Percentiles rank a stretch among this genome's conserved stretches.
These are phyloP conservation scores for Thermochaetoides thermophila DNA, from an alignment of 495 filamentous ascomycete genomes.

Conservation along the genomic window DNA sequence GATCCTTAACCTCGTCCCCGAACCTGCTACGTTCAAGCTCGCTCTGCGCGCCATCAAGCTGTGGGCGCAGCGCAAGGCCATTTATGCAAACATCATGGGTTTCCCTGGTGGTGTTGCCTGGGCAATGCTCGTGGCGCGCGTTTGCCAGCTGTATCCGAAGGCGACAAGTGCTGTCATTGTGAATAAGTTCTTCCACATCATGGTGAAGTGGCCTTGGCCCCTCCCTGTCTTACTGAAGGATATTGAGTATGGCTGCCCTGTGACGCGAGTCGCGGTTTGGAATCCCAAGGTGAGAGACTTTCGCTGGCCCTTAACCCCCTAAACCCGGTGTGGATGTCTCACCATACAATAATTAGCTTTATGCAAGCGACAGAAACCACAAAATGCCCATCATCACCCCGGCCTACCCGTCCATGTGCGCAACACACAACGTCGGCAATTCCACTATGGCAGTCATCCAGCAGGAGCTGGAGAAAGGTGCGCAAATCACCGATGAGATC, in stretches of 20 bases:
- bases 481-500: constrained; percentile 68
- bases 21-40: constrained; percentile 72
- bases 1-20: constrained; percentile 75
- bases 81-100: constrained; percentile 90
- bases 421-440: constrained; percentile 80
- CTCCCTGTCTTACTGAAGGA: constrained; percentile 75
- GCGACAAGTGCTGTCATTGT: constrained; percentile 76
- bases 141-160: constrained; percentile 94
- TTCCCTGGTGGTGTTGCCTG: constrained; percentile 95
- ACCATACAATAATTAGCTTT: constrained; percentile 40
- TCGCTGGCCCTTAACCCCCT: background rate
- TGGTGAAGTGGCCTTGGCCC: constrained; percentile 87
- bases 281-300: constrained; percentile 60
- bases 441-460: constrained; percentile 77
- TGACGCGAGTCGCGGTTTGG: constrained; percentile 62
- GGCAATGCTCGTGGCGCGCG: constrained; percentile 90
- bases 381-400: constrained; percentile 97
- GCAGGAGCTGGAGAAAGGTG: constrained; percentile 63
- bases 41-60: constrained; percentile 86
- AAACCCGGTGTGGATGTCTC: constrained; percentile 18
- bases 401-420: constrained; percentile 90
- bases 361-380: constrained; percentile 65
- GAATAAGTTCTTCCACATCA: constrained; percentile 83
- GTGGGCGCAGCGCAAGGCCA: constrained; percentile 85
- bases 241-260: constrained; percentile 69